phyloP scores from a whole-genome alignment of 2,329 filamentous ascomycete genomes.

The Fusarium sp. region DNA sequence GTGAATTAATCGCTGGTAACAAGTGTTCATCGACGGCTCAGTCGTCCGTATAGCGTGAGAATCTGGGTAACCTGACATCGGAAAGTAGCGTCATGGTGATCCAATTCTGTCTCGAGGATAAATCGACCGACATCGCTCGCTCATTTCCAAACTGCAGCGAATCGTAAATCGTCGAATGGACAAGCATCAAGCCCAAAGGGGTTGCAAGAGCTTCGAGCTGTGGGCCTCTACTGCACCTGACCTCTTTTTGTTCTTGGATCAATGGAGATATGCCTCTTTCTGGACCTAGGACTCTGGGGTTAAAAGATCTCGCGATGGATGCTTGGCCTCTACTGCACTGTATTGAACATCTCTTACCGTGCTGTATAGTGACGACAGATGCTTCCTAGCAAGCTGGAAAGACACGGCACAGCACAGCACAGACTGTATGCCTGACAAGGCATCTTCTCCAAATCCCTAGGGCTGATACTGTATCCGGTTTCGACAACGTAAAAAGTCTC shows the following conservation, averaged over 20 bases:
- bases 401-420: constrained; percentile 1
- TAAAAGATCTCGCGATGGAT: constrained; percentile 29
- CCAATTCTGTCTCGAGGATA: constrained; percentile 25
- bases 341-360: background rate
- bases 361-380: constrained; percentile 35
- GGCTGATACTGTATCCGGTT: constrained; percentile 34
- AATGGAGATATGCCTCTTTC: constrained; percentile 45
- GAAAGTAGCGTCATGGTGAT: constrained; percentile 42
- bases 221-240: constrained; percentile 47
- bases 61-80: background rate
- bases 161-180: constrained; percentile 34
- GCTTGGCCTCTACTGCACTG: constrained; percentile 2
- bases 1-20: constrained; percentile 16
- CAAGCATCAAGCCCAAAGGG: constrained; percentile 41
- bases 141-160: constrained; percentile 25
- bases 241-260: constrained; percentile 39
- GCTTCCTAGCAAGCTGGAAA: constrained; percentile 9
- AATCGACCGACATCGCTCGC: constrained; percentile 31
- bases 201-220: constrained; percentile 44
- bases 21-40: constrained; percentile 18
- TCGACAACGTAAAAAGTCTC: constrained; percentile 24
- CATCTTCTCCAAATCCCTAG: constrained; percentile 42
- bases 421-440: background rate
- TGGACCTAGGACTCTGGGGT: constrained; percentile 34
- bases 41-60: constrained; percentile 5